These are phyloP conservation scores for Amoeboradix gromovi DNA, from an alignment of 371 early-diverging fungal species.

Conservation along the genomic window DNA sequence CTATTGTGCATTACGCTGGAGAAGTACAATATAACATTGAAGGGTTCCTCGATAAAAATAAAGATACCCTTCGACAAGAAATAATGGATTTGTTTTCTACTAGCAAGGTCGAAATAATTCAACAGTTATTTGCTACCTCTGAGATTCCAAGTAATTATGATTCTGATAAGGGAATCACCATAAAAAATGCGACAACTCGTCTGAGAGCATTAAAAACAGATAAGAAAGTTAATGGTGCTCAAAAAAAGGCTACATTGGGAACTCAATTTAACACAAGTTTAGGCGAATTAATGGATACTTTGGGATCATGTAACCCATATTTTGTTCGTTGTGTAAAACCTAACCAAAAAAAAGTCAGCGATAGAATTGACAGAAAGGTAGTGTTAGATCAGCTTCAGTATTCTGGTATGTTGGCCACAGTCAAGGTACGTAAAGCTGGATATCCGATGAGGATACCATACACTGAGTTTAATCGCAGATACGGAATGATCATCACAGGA, in stretches of 20 bases:
- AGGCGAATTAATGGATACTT: constrained; percentile 1
- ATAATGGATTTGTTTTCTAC: constrained; percentile 13
- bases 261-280: constrained; percentile 3
- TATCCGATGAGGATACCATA: constrained; percentile 13
- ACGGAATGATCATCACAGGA: constrained; percentile 1
- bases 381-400: constrained; percentile 29
- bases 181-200: constrained; percentile 14
- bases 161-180: constrained; percentile 14
- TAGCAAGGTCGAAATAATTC: constrained; percentile 7
- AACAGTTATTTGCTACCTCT: constrained; percentile 9
- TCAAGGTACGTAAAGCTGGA: constrained; percentile 23
- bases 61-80: constrained; percentile 24
- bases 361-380: constrained; percentile 14
- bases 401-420: constrained; percentile 37
- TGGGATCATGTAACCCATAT: constrained; percentile 10
- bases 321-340: constrained; percentile 23
- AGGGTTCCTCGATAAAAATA: constrained; percentile 33
- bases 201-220: constrained; percentile 8
- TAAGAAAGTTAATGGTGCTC: constrained; percentile 4
- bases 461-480: constrained; percentile 12
- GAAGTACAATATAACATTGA: constrained; percentile 23
- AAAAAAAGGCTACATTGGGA: constrained; percentile 1
- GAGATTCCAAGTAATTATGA: constrained; percentile 7
- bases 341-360: constrained; percentile 11
- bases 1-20: constrained; percentile 34